These are phyloP conservation scores for Fusarium heterosporum DNA, from an alignment of 2,329 filamentous ascomycete species.

Conservation along the genomic window DNA sequence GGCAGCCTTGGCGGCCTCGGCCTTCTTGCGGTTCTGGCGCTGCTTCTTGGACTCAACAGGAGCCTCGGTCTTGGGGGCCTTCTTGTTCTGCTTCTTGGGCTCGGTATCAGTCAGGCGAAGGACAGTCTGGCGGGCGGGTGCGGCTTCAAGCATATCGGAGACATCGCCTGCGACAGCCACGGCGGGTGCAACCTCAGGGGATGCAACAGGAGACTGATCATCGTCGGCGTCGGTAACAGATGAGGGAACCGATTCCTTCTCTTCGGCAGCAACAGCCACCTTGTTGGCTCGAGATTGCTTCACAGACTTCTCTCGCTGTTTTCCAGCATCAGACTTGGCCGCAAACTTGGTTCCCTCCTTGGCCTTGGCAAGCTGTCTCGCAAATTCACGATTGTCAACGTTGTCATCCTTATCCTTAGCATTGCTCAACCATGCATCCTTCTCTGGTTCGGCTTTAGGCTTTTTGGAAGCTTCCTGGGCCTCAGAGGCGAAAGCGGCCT, in stretches of 20 bases:
- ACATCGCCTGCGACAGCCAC: conserved; percentile 76
- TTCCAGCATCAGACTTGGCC: conserved; percentile 64
- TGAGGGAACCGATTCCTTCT: conserved; percentile 61
- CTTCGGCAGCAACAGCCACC: conserved; percentile 57
- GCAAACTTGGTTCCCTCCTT: conserved; percentile 75
- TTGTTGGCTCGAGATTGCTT: conserved; percentile 75
- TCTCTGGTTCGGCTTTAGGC: conserved; percentile 54
- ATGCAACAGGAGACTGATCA: conserved; percentile 77
- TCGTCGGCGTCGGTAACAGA: conserved; percentile 85
- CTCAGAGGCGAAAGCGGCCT: conserved; percentile 56
- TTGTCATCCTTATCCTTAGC: conserved; percentile 59
- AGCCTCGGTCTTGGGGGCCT: conserved; percentile 72
- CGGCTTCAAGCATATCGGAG: conserved; percentile 90
- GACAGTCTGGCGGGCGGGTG: conserved; percentile 75
- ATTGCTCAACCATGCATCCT: conserved; percentile 47
- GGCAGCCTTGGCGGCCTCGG: conserved; percentile 79
- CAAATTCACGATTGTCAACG: conserved; percentile 79
- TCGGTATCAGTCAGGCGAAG: conserved; percentile 79
- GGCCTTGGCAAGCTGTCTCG: conserved; percentile 75
- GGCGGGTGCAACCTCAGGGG: conserved; percentile 68
- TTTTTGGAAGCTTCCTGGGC: conserved; percentile 51
- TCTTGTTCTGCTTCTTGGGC: conserved; percentile 72
- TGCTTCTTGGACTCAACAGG: conserved; percentile 91
- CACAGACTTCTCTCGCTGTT: conserved; percentile 75
- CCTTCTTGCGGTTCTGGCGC: conserved; percentile 91